These are phyloP conservation scores for Hygrocybe coccinea DNA, from an alignment of 768 basidiomycete species.

Conservation along the genomic window DNA sequence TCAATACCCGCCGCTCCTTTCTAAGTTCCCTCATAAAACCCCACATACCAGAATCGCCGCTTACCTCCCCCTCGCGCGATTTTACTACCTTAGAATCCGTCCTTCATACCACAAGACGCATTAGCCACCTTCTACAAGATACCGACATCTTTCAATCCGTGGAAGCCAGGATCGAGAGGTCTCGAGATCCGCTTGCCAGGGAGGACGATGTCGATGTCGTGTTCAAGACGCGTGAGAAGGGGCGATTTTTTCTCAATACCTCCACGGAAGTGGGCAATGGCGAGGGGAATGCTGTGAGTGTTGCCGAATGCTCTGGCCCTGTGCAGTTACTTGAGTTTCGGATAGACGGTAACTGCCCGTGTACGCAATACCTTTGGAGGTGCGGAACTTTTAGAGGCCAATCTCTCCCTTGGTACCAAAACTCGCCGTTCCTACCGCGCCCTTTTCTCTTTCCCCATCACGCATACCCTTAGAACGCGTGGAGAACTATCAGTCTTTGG, in stretches of 20 bases:
- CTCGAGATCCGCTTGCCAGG: constrained; percentile 48
- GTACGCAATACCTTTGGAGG: constrained; percentile 88
- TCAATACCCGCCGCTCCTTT: constrained; percentile 71
- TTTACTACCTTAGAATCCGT: constrained; percentile 54
- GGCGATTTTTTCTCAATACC: constrained; percentile 71
- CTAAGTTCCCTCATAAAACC: constrained; percentile 76
- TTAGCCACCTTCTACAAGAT: constrained; percentile 60
- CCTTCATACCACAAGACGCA: constrained; percentile 60
- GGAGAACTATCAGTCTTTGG: constrained; percentile 71
- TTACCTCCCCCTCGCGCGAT: constrained; percentile 13
- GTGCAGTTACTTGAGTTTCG: not conserved
- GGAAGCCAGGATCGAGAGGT: constrained; percentile 56
- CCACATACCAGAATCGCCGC: constrained; percentile 32
- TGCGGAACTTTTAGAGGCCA: constrained; percentile 82
- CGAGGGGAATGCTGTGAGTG: constrained; percentile 88
- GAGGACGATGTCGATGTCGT: constrained; percentile 73
- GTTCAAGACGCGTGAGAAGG: constrained; percentile 70
- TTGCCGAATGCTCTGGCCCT: too few relatives aligned
- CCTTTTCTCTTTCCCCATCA: constrained; percentile 57
- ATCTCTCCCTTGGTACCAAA: constrained; percentile 78
- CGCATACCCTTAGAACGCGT: constrained; percentile 54
- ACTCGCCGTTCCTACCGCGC: constrained; percentile 81
- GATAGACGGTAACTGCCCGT: constrained; percentile 70
- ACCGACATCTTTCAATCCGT: constrained; percentile 76
- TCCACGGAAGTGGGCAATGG: constrained; percentile 90